phyloP scores from a whole-genome alignment of 1,139 yeast species.

The Arxiozyma bovina region DNA sequence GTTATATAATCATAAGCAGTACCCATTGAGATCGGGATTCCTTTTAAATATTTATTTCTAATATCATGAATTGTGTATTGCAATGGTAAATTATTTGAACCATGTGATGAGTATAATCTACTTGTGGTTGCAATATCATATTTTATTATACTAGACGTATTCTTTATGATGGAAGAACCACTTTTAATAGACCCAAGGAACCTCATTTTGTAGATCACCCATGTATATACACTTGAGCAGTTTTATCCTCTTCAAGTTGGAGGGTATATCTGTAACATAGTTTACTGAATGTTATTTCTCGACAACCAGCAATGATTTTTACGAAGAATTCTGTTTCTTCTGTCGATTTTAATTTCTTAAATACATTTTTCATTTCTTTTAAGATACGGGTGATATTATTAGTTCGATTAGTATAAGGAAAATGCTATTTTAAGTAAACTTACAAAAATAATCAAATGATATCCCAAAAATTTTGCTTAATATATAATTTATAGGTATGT shows the following conservation, averaged over 20 bases:
- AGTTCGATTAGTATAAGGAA: too few species aligned
- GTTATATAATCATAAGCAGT: constrained; percentile 88
- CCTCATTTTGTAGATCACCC: not conserved
- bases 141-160: too few species aligned
- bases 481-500: too few species aligned
- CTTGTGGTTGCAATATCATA: not conserved
- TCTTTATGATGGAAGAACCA: not conserved
- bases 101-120: not conserved
- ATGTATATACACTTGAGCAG: not conserved
- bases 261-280: too few species aligned
- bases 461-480: too few species aligned
- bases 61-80: constrained; percentile 20
- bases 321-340: not conserved
- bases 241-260: too few species aligned
- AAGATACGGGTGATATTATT: too few species aligned
- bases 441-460: not conserved
- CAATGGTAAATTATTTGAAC: not conserved
- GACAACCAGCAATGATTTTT: not conserved
- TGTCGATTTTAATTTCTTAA: too few species aligned
- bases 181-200: not conserved
- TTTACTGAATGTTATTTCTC: not conserved
- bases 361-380: too few species aligned
- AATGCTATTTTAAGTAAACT: not conserved
- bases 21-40: constrained; percentile 46
- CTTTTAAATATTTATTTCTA: constrained; percentile 13